Conservation (phyloP, 78 protist species). For the Anaeramoeba flamelloides region DNA sequence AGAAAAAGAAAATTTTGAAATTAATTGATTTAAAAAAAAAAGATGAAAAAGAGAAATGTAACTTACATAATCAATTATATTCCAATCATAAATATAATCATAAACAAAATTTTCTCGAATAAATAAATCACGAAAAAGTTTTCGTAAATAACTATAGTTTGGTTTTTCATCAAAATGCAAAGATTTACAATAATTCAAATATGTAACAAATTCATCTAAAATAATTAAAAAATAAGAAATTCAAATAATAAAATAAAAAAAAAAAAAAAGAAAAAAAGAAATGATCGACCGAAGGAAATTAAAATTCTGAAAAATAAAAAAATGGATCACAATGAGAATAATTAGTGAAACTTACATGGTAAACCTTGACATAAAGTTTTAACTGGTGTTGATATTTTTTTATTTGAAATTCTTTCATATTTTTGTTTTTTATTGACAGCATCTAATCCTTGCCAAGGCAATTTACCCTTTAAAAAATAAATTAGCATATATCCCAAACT, state of each 20-base stretch:
- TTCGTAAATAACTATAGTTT: neutral
- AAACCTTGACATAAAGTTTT: conserved; percentile 1
- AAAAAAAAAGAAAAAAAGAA: too few relatives aligned
- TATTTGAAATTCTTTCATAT: neutral
- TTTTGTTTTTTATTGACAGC: neutral
- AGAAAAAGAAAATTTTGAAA: too few relatives aligned
- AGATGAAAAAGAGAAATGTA: too few relatives aligned
- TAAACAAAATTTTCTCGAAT: conserved; percentile 23
- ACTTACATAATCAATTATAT: too few relatives aligned
- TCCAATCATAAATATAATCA: conserved; percentile 53
- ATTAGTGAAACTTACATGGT: too few relatives aligned
- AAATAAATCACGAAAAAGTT: neutral
- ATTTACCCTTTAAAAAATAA: conserved; percentile 12
- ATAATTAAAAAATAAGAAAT: neutral
- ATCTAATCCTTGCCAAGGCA: conserved; percentile 22
- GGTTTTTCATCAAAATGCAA: neutral
- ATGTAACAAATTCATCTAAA: neutral
- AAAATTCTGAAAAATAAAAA: too few relatives aligned
- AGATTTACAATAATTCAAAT: conserved; percentile 3
- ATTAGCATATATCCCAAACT: conserved; percentile 3
- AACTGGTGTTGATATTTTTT: neutral
- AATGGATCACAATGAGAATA: too few relatives aligned
- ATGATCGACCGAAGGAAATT: too few relatives aligned
- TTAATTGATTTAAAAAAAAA: too few relatives aligned
- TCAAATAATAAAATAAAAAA: too few relatives aligned